phyloP scores from a whole-genome alignment of 73 alveolate genomes.

The Tetrahymena thermophila region DNA sequence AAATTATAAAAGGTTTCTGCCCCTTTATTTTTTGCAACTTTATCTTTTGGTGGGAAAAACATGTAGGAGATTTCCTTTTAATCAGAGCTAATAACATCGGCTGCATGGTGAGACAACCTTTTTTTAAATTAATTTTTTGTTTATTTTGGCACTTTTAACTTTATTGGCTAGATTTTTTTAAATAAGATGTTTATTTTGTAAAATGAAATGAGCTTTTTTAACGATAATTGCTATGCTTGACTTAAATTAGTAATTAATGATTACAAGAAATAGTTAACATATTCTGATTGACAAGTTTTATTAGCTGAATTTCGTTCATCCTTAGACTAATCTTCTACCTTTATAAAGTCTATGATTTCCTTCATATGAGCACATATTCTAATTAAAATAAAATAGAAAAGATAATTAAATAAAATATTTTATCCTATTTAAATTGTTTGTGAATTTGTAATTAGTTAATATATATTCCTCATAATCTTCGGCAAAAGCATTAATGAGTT shows the following conservation, averaged over 20 bases:
- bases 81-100: not conserved
- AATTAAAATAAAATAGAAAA: not conserved
- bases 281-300: not conserved
- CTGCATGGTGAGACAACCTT: not conserved
- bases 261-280: not conserved
- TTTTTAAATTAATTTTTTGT: not conserved
- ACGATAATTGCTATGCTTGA: not conserved
- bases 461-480: not conserved
- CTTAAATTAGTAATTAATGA: not conserved
- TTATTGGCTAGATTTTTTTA: too few relatives aligned
- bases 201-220: too few relatives aligned
- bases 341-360: not conserved
- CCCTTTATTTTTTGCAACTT: not conserved
- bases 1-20: not conserved
- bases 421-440: not conserved
- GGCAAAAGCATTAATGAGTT: not conserved
- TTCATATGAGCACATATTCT: not conserved
- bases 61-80: not conserved
- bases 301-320: not conserved
- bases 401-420: too few relatives aligned
- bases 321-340: not conserved
- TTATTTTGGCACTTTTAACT: too few relatives aligned
- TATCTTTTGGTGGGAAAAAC: not conserved
- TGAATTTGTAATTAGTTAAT: not conserved
- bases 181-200: too few relatives aligned